A percentile compares a stretch with the other conserved stretches of the same genome.
Conservation (phyloP, 495 filamentous ascomycete genomes). For the Penicillium nucicola region DNA sequence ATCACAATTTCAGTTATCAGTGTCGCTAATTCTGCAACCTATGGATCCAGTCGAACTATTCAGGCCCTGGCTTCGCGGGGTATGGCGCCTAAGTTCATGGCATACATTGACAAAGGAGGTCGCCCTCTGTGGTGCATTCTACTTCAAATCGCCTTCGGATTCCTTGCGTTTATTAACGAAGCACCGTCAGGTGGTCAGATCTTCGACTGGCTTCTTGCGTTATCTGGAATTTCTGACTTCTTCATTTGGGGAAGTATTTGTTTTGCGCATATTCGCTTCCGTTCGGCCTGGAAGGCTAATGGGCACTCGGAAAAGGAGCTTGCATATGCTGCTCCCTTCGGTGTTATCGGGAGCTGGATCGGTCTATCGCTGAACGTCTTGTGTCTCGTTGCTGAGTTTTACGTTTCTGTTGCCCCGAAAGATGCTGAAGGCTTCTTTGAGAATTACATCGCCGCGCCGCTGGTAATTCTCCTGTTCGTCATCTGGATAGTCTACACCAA, state of each 20-base stretch:
- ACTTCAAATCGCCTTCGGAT: slow-evolving; percentile 51
- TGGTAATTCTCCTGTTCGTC: slow-evolving; percentile 49
- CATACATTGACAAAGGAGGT: slow-evolving; percentile 56
- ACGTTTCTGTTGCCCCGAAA: slow-evolving; percentile 40
- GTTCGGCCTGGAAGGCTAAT: slow-evolving; percentile 51
- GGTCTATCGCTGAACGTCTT: slow-evolving; percentile 59
- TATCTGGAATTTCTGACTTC: slow-evolving; percentile 64
- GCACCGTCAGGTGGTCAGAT: slow-evolving; percentile 34
- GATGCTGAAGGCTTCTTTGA: slow-evolving; percentile 59
- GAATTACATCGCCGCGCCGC: slow-evolving; percentile 55
- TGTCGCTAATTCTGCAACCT: slow-evolving; percentile 63
- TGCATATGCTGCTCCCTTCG: slow-evolving; percentile 62
- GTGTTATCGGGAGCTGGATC: slow-evolving; percentile 64
- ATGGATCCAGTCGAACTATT: slow-evolving; percentile 60
- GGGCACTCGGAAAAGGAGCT: slow-evolving; percentile 67
- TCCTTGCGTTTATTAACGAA: slow-evolving; percentile 54
- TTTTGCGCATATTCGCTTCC: slow-evolving; percentile 73
- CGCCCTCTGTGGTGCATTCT: slow-evolving; percentile 53
- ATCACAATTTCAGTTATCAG: slow-evolving; percentile 67
- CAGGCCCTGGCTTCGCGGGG: slow-evolving; percentile 55
- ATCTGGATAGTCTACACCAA: slow-evolving; percentile 29
- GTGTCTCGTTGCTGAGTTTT: slow-evolving; percentile 61
- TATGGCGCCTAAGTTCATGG: slow-evolving; percentile 56
- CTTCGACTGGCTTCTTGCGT: slow-evolving; percentile 64
- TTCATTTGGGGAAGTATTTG: slow-evolving; percentile 73